Conservation (phyloP, 2,329 filamentous ascomycete genomes). For the Aspergillus texensis region DNA sequence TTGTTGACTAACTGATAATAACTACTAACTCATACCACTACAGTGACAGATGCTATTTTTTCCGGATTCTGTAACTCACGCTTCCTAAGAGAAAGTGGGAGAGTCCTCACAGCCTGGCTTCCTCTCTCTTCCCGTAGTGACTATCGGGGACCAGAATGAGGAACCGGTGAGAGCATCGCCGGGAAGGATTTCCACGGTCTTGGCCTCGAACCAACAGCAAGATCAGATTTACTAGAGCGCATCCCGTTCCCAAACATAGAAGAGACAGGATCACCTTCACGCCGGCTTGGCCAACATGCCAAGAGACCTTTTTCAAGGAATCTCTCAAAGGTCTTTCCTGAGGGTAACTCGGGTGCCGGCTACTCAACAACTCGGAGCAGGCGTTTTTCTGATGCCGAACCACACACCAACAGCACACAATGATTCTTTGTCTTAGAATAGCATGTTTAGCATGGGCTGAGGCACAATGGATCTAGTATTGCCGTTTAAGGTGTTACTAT, state of each 20-base stretch:
- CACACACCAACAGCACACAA: not conserved
- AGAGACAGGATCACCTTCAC: not conserved
- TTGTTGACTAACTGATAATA: not conserved
- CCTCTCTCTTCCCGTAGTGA: not conserved
- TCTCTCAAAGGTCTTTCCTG: not conserved
- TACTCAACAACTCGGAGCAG: not conserved
- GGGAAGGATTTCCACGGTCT: not conserved
- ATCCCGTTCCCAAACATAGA: not conserved
- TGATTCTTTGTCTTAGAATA: not conserved
- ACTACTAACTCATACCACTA: not conserved
- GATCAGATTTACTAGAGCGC: not conserved
- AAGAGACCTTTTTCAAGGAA: not conserved
- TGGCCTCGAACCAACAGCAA: not conserved
- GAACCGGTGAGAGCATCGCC: not conserved
- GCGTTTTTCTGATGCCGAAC: not conserved
- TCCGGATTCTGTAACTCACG: not conserved
- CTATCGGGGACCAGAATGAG: not conserved
- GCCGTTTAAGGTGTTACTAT: not conserved
- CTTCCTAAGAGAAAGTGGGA: not conserved
- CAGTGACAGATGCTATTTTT: not conserved
- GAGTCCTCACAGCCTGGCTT: not conserved
- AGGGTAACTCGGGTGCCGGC: not conserved
- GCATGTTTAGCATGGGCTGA: not conserved
- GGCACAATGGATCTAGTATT: not conserved
- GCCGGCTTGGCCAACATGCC: not conserved